phyloP scores from a whole-genome alignment of 805 yeast species.

The Wickerhamomyces sydowiorum region DNA sequence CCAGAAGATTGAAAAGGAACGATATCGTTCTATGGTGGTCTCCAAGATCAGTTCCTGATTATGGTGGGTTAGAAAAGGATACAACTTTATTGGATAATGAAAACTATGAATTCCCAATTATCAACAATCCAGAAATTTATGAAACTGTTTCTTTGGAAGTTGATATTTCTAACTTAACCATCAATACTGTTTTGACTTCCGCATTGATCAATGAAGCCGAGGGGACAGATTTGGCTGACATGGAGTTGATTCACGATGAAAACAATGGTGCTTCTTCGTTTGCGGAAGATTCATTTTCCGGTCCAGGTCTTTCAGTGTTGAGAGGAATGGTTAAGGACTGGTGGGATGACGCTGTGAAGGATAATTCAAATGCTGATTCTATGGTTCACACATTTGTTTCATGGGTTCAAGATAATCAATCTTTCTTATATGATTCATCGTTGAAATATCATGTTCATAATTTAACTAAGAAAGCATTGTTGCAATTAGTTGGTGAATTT shows the following conservation, averaged over 20 bases:
- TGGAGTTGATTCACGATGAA: constrained; percentile 25
- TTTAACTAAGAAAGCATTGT: constrained; percentile 72
- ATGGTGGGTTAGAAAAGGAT: constrained; percentile 76
- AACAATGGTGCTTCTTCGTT: constrained; percentile 32
- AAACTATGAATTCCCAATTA: constrained; percentile 61
- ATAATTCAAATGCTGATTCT: constrained; percentile 69
- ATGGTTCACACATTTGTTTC: constrained; percentile 74
- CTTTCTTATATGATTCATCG: constrained; percentile 69
- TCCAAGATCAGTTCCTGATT: constrained; percentile 69
- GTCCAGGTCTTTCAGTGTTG: constrained; percentile 64
- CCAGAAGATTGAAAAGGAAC: constrained; percentile 61
- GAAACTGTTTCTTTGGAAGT: constrained; percentile 74
- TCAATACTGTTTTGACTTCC: constrained; percentile 84
- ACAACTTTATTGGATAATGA: constrained; percentile 41
- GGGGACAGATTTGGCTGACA: constrained; percentile 69
- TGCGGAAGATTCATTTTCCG: constrained; percentile 79
- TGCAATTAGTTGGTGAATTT: constrained; percentile 78
- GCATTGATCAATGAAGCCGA: constrained; percentile 82
- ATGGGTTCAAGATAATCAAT: constrained; percentile 79
- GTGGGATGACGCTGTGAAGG: constrained; percentile 87
- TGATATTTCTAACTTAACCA: constrained; percentile 69
- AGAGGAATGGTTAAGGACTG: constrained; percentile 74
- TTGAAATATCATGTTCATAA: constrained; percentile 86
- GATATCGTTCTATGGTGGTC: constrained; percentile 94
- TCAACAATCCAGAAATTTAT: constrained; percentile 76